Percentiles rank a stretch among this genome's conserved stretches.
Evolutionary conservation across 257 asterid genomes (phyloP).

Genomic region (Petrea volubilis): DNA sequence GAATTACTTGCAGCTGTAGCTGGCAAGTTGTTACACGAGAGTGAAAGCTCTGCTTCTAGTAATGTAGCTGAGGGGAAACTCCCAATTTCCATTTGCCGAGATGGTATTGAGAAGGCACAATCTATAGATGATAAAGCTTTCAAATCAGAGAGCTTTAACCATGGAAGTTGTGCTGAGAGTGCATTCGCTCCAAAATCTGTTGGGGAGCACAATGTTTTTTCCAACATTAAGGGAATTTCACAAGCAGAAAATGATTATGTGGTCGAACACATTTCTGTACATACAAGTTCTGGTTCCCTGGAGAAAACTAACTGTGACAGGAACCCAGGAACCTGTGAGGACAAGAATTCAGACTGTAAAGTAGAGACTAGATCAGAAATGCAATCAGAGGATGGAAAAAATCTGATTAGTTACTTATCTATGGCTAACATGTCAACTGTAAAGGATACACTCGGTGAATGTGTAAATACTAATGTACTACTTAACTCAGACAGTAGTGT

Average conservation of each 20-base stretch:
- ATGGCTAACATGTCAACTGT: conserved; percentile 49
- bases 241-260: conserved; percentile 37
- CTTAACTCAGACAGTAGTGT: conserved; percentile 79
- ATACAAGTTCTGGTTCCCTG: conserved; percentile 37
- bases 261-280: conserved; percentile 37
- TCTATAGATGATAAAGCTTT: conserved; percentile 42
- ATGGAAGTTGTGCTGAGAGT: conserved; percentile 84
- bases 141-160: conserved; percentile 64
- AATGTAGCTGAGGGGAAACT: conserved; percentile 56
- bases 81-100: conserved; percentile 23
- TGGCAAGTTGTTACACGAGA: conserved; percentile 82
- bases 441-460: conserved; percentile 52
- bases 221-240: conserved; percentile 24
- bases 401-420: conserved; percentile 41
- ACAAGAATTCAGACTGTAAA: conserved; percentile 30
- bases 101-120: conserved; percentile 34
- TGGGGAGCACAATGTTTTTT: conserved; percentile 34
- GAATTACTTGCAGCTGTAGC: conserved; percentile 97
- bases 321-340: conserved; percentile 39
- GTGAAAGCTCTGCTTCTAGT: conserved; percentile 85
- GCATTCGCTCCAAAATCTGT: conserved; percentile 46
- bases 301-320: conserved; percentile 47
- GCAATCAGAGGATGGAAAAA: conserved; percentile 36
- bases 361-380: conserved; percentile 35
- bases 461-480: conserved; percentile 55